Evolutionary conservation across 345 rosid genomes (phyloP).

Genomic region (Corchorus olitorius): DNA sequence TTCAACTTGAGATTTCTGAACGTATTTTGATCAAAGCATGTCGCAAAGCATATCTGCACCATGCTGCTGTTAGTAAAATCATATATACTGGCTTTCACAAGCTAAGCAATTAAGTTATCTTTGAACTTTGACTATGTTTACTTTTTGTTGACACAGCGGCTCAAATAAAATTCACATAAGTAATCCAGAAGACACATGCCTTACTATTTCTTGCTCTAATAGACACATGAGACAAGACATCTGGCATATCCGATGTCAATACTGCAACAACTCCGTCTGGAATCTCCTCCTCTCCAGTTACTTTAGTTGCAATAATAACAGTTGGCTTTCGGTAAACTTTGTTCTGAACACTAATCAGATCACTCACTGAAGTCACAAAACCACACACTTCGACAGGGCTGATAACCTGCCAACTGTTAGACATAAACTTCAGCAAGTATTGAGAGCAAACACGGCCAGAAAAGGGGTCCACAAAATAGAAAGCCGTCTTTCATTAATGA

Average conservation of each 20-base stretch:
- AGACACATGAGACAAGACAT: slow-evolving; percentile 45
- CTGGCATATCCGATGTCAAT: slow-evolving; percentile 45
- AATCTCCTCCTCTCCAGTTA: slow-evolving; percentile 51
- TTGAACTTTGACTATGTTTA: slow-evolving; percentile 13
- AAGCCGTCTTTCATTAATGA: background rate
- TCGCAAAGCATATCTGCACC: slow-evolving; percentile 46
- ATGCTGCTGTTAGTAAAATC: background rate
- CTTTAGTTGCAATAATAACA: slow-evolving; percentile 36
- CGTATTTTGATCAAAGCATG: slow-evolving; percentile 43
- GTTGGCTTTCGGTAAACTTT: slow-evolving; percentile 44
- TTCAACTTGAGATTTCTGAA: slow-evolving; percentile 37
- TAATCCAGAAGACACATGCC: slow-evolving; percentile 18
- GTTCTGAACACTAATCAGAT: slow-evolving; percentile 38
- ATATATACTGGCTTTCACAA: slow-evolving; percentile 4
- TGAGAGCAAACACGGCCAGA: background rate
- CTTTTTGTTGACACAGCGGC: background rate
- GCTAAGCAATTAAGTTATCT: background rate
- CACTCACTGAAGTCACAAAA: slow-evolving; percentile 29
- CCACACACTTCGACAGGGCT: slow-evolving; percentile 49
- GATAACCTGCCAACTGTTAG: slow-evolving; percentile 49
- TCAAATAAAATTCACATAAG: background rate
- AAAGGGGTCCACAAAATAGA: background rate
- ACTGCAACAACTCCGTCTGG: slow-evolving; percentile 49
- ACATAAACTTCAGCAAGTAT: slow-evolving; percentile 19
- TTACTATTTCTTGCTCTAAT: slow-evolving; percentile 49